Evolutionary conservation across 371 early-diverging fungal genomes (phyloP).

Genomic region (Umbelopsis sp.): DNA sequence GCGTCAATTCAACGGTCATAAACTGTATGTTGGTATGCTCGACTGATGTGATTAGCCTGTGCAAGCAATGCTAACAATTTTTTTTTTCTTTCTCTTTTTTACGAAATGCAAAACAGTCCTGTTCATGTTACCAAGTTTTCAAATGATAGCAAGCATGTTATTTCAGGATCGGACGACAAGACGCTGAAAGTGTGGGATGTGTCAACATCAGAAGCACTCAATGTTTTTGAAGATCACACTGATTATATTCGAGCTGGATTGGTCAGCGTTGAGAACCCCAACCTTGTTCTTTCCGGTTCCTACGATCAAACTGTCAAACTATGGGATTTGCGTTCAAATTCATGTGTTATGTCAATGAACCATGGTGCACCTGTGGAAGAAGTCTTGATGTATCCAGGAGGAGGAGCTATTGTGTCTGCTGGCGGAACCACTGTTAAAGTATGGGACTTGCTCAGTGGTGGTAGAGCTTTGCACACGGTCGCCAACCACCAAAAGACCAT

Average conservation of each 20-base stretch:
- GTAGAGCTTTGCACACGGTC: slow-evolving; percentile 73
- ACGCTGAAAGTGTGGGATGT: slow-evolving; percentile 94
- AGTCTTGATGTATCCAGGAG: slow-evolving; percentile 83
- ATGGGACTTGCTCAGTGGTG: slow-evolving; percentile 88
- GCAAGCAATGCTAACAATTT: no score
- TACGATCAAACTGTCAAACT: slow-evolving; percentile 94
- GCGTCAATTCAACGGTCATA: slow-evolving; percentile 85
- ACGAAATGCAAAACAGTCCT: slow-evolving; percentile 53
- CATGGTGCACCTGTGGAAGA: slow-evolving; percentile 91
- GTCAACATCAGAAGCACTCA: slow-evolving; percentile 75
- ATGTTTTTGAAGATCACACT: slow-evolving; percentile 81
- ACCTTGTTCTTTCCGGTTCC: slow-evolving; percentile 84
- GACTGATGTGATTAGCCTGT: no score
- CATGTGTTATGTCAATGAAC: slow-evolving; percentile 77
- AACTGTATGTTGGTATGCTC: slow-evolving; percentile 54
- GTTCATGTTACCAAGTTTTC: slow-evolving; percentile 85
- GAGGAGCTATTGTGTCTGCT: slow-evolving; percentile 79
- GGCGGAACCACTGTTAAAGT: slow-evolving; percentile 83
- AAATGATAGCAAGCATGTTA: slow-evolving; percentile 75
- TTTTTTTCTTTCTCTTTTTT: background rate
- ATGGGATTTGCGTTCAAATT: slow-evolving; percentile 85
- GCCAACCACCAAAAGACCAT: slow-evolving; percentile 95
- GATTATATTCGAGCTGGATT: slow-evolving; percentile 88
- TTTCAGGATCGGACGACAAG: slow-evolving; percentile 90
- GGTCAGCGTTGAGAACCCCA: slow-evolving; percentile 77